Percentiles rank a stretch among this genome's conserved stretches.
These are phyloP conservation scores for Zymoseptoria ardabiliae DNA, from an alignment of 2,329 filamentous ascomycete species.

Conservation along the genomic window DNA sequence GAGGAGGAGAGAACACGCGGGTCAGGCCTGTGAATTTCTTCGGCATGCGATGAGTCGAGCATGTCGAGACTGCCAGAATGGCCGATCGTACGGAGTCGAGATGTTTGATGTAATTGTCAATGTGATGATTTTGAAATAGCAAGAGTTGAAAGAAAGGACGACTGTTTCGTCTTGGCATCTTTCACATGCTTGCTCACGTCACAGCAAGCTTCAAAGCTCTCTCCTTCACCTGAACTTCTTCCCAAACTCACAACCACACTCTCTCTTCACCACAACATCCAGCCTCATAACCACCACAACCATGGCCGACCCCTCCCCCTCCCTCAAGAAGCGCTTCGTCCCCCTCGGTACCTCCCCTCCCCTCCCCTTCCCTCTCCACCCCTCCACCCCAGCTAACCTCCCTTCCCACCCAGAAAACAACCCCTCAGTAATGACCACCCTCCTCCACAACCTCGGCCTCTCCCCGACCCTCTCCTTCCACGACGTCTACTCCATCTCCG, in stretches of 20 bases:
- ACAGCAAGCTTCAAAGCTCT: not conserved
- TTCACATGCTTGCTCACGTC: not conserved
- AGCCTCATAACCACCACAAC: not conserved
- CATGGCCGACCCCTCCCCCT: not conserved
- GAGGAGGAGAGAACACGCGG: too few species aligned
- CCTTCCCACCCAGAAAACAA: conserved; percentile 51
- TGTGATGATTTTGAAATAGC: too few species aligned
- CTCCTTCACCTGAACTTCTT: not conserved
- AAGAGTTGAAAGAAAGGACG: not conserved
- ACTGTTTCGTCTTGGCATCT: not conserved
- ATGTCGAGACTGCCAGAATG: too few species aligned
- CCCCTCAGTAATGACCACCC: conserved; percentile 76
- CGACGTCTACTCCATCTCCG: conserved; percentile 80
- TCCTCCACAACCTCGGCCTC: conserved; percentile 78
- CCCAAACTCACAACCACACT: not conserved
- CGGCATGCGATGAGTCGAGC: too few species aligned
- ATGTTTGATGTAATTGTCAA: too few species aligned
- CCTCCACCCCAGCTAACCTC: too few species aligned
- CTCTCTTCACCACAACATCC: not conserved
- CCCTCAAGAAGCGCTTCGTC: not conserved
- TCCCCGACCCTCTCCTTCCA: conserved; percentile 70
- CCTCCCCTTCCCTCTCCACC: not conserved
- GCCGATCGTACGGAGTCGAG: too few species aligned
- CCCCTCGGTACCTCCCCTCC: not conserved
- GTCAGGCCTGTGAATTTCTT: too few species aligned